Evolutionary conservation across 2,329 filamentous ascomycete genomes (phyloP).

Genomic region (Akanthomyces lecanii): DNA sequence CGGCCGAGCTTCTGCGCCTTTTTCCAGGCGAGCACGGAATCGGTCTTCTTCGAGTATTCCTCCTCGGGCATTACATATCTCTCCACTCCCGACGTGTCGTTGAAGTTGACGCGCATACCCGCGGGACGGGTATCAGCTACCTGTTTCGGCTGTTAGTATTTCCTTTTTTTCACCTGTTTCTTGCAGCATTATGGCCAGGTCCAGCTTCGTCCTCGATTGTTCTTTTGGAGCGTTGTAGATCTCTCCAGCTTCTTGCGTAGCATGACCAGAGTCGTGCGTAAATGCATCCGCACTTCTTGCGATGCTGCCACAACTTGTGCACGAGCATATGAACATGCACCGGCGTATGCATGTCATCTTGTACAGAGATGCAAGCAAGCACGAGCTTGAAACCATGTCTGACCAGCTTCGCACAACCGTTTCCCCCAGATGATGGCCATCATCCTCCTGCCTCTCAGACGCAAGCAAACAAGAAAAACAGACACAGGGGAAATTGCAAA

Average conservation of each 20-base stretch:
- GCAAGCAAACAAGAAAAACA: background rate
- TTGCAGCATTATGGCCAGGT: background rate
- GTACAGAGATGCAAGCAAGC: background rate
- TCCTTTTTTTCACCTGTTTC: background rate
- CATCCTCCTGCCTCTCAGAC: background rate
- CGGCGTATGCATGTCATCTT: background rate
- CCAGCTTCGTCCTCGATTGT: background rate
- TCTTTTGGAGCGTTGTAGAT: no score
- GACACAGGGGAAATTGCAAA: background rate
- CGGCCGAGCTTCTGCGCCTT: slow-evolving; percentile 91
- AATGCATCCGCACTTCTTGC: background rate
- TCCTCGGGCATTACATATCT: slow-evolving; percentile 86
- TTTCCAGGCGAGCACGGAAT: slow-evolving; percentile 94
- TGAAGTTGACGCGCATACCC: slow-evolving; percentile 71
- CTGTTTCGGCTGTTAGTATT: slow-evolving; percentile 40
- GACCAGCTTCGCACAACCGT: background rate
- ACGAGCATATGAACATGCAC: no score
- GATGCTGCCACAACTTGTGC: background rate
- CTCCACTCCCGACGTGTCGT: slow-evolving; percentile 73
- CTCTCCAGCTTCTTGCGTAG: background rate
- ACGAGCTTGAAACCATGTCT: background rate
- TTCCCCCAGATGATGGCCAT: background rate
- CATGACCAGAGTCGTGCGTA: background rate
- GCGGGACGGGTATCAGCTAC: slow-evolving; percentile 76
- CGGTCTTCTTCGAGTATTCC: slow-evolving; percentile 79